A percentile compares a stretch with the other conserved stretches of the same genome.
Evolutionary conservation across 2,329 filamentous ascomycete genomes (phyloP).

Genomic region (Fusarium haematococcum): DNA sequence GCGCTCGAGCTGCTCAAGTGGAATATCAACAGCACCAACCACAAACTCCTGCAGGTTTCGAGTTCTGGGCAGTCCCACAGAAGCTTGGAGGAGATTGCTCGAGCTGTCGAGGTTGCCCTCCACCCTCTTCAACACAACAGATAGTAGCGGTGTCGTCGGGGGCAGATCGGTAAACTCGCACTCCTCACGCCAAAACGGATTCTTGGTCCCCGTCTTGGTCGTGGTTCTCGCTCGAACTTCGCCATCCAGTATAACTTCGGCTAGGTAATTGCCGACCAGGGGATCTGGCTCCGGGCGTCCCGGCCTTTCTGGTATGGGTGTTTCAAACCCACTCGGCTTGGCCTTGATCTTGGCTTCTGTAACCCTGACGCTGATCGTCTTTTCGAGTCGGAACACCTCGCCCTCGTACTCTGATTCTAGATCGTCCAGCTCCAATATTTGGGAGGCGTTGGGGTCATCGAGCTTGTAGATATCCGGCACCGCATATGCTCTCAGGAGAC

Average conservation of each 20-base stretch:
- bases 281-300: slow-evolving; percentile 54
- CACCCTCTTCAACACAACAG: slow-evolving; percentile 77
- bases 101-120: slow-evolving; percentile 62
- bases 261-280: slow-evolving; percentile 76
- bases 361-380: slow-evolving; percentile 68
- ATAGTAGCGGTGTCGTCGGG: slow-evolving; percentile 74
- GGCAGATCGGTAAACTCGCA: slow-evolving; percentile 83
- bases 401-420: slow-evolving; percentile 55
- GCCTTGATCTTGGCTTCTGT: slow-evolving; percentile 72
- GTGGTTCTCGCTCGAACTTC: slow-evolving; percentile 82
- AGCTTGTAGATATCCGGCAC: slow-evolving; percentile 89
- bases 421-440: slow-evolving; percentile 56
- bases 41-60: slow-evolving; percentile 62
- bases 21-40: slow-evolving; percentile 83
- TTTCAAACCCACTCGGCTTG: slow-evolving; percentile 40
- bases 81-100: slow-evolving; percentile 46
- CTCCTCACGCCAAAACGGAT: slow-evolving; percentile 86
- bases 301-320: slow-evolving; percentile 35
- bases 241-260: slow-evolving; percentile 83
- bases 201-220: slow-evolving; percentile 76
- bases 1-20: slow-evolving; percentile 80
- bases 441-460: slow-evolving; percentile 57
- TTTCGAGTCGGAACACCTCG: slow-evolving; percentile 72
- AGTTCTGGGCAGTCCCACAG: slow-evolving; percentile 50
- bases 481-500: slow-evolving; percentile 89